phyloP scores from a whole-genome alignment of 768 basidiomycete genomes.

The Hygrophorus pudorinus region DNA sequence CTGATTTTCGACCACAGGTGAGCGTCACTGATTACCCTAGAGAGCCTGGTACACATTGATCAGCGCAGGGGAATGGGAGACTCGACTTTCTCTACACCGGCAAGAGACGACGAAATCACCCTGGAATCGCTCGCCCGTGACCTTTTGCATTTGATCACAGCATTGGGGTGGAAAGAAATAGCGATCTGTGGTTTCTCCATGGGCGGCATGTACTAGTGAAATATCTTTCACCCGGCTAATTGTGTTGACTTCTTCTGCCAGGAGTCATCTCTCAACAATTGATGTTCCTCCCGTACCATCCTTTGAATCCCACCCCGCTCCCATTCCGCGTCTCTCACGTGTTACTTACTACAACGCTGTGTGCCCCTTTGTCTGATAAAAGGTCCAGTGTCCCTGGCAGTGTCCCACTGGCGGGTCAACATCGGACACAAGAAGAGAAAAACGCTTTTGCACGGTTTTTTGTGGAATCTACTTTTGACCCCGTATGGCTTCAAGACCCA shows the following conservation, averaged over 20 bases:
- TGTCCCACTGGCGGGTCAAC: no score
- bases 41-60: no score
- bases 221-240: not conserved
- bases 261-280: conserved; percentile 35
- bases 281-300: conserved; percentile 30
- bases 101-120: conserved; percentile 26
- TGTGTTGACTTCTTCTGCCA: conserved; percentile 8
- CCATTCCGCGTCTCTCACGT: conserved; percentile 32
- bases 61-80: no score
- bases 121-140: conserved; percentile 38
- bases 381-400: no score
- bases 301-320: conserved; percentile 22
- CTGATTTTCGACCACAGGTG: no score
- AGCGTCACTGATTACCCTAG: no score
- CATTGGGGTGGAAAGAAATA: conserved; percentile 31
- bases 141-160: conserved; percentile 27
- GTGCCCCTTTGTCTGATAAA: conserved; percentile 6
- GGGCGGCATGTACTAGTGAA: conserved; percentile 28
- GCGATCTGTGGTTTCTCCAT: conserved; percentile 41
- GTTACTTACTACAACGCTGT: conserved; percentile 26
- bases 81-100: conserved; percentile 21
- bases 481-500: no score
- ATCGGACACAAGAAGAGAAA: no score
- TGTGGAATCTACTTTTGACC: no score
- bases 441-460: no score